These are phyloP conservation scores for Ascosphaera aggregata DNA, from an alignment of 2,329 filamentous ascomycete species.

Conservation along the genomic window DNA sequence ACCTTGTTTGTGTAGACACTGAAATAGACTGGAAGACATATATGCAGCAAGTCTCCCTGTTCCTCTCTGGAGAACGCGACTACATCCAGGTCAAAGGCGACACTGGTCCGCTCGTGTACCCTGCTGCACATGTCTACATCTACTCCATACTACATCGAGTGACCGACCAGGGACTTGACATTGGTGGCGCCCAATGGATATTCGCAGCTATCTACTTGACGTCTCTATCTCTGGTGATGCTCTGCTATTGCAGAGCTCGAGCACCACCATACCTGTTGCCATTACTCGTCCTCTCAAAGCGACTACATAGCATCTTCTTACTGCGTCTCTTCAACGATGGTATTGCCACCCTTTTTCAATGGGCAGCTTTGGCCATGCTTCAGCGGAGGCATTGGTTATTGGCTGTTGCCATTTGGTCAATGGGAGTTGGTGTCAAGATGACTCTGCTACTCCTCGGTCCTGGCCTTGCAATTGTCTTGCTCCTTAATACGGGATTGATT, in stretches of 20 bases:
- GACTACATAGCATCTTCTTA: conserved; percentile 81
- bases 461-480: conserved; percentile 51
- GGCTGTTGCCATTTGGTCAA: conserved; percentile 49
- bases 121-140: conserved; percentile 78
- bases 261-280: conserved; percentile 67
- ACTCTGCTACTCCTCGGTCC: conserved; percentile 63
- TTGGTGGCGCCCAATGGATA: conserved; percentile 57
- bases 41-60: conserved; percentile 77
- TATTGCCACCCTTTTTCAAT: conserved; percentile 65
- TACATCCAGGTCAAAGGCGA: conserved; percentile 68
- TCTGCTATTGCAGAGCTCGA: conserved; percentile 38
- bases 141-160: conserved; percentile 60
- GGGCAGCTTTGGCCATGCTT: conserved; percentile 54
- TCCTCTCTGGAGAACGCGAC: conserved; percentile 62
- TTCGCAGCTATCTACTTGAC: conserved; percentile 62
- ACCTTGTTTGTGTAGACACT: conserved; percentile 40
- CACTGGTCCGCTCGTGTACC: conserved; percentile 88
- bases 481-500: conserved; percentile 46
- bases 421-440: conserved; percentile 89
- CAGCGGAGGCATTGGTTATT: conserved; percentile 52
- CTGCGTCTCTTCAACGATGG: conserved; percentile 92
- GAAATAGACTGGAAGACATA: conserved; percentile 97
- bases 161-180: conserved; percentile 53
- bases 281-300: conserved; percentile 68
- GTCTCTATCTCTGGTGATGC: conserved; percentile 53